Evolutionary conservation across 2,329 filamentous ascomycete species (phyloP), one percentile per base, ranked within the genome.

Genomic region (Cladosporium phlei): DNA sequence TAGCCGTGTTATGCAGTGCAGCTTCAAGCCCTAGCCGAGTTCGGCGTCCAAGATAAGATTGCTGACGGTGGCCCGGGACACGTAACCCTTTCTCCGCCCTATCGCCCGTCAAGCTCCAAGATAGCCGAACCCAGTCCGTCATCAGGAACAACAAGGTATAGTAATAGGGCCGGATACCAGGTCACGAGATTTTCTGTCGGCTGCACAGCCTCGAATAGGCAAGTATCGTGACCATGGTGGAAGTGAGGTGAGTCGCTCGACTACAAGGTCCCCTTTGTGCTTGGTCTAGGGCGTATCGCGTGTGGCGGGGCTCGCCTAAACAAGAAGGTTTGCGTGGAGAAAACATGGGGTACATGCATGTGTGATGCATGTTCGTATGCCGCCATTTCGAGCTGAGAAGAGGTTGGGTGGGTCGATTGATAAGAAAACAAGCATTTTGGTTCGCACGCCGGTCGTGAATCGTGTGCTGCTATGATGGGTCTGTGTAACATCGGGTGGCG

Each of bases 301-400:
- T 9, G 8, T 19, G 27, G 14, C 39, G 39, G 39, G 20, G 39
- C 39, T 43, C 39, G 39, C 29, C 39, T 33, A 20, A 19, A 11
- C 25, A 43, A 32, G 39, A 33, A 28, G 17, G 39, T 33, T 43
- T 17, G 30, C 42, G 24, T 37, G 32, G 42, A 21, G 42, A 45
- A 38, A 45, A 37, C 42, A 45, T 16, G 42, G 42, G 42, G 42
- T 33, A 30, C n/a, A n/a, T n/a, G n/a, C n/a, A n/a, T n/a, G n/a
- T n/a, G n/a, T n/a, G n/a, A n/a, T 11, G 30, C 16, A 25, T 6
- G 24, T 6, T 11, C 24, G 6, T 25, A 22, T 16, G 20, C 33
- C 33, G 19, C 34, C 20, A 19, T 21, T 10, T 39, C n/a, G n/a
- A n/a, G n/a, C 25, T 29, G n/a, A 16, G 33, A 16, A 22, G 37